A percentile compares a stretch with the other conserved stretches of the same genome.
Conservation (phyloP, 2,329 filamentous ascomycete species). For the Hypoxylon sp. region DNA sequence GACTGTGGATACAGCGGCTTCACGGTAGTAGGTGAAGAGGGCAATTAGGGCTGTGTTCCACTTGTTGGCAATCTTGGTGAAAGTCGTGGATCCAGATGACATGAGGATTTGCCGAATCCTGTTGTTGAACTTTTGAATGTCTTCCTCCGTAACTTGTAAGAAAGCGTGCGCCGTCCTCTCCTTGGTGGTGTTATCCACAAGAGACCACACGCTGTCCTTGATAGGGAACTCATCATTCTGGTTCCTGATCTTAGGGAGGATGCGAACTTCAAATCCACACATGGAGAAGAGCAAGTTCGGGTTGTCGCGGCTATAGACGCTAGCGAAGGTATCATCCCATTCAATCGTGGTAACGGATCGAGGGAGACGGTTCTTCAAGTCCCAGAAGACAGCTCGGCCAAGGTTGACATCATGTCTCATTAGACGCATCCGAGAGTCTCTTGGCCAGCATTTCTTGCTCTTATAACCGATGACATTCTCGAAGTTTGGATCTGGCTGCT, state of each 20-base stretch:
- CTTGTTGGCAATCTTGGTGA: conserved; percentile 99
- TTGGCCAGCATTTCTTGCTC: conserved; percentile 99
- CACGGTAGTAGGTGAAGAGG: conserved; percentile 97
- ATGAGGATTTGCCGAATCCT: conserved; percentile 98
- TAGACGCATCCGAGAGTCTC: conserved; percentile 96
- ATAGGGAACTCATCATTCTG: conserved; percentile 96
- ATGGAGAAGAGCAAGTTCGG: conserved; percentile 97
- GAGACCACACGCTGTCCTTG: conserved; percentile 98
- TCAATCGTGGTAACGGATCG: conserved; percentile 97
- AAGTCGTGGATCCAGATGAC: conserved; percentile 99
- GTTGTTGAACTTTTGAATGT: conserved; percentile 99
- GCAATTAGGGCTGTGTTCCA: conserved; percentile 99
- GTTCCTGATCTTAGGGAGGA: conserved; percentile 94
- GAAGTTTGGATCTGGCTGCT: conserved; percentile 98
- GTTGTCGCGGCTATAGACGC: conserved; percentile 98
- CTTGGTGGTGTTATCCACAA: conserved; percentile 96
- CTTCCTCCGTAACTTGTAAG: conserved; percentile 96
- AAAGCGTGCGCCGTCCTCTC: conserved; percentile 98
- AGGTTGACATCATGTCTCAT: conserved; percentile 99
- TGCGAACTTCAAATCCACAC: conserved; percentile 97
- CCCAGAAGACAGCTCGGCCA: conserved; percentile 98
- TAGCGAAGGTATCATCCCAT: conserved; percentile 98
- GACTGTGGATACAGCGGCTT: conserved; percentile 96
- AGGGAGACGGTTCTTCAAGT: conserved; percentile 95
- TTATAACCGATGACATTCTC: conserved; percentile 99